A percentile compares a stretch with the other conserved stretches of the same genome.
Evolutionary conservation across 495 filamentous ascomycete genomes (phyloP).

Genomic region (Cercophora scortea): DNA sequence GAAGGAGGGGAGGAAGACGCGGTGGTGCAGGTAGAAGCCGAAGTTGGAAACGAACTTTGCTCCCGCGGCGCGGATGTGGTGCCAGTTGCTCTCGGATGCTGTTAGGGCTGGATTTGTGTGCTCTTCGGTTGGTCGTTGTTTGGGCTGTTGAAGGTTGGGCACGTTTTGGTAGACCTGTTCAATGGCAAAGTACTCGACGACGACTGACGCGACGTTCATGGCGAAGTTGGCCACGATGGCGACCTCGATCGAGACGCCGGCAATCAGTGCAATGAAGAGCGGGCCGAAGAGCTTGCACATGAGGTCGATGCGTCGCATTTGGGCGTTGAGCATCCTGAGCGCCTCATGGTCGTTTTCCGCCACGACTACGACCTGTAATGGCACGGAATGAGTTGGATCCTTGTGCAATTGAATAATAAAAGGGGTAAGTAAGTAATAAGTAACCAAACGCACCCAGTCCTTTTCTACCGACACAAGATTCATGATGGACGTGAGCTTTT

Average conservation of each 20-base stretch:
- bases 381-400: background rate
- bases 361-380: slow-evolving; percentile 19
- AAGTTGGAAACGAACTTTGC: slow-evolving; percentile 9
- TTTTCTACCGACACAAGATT: slow-evolving; percentile 59
- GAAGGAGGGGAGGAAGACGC: slow-evolving; percentile 47
- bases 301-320: slow-evolving; percentile 65
- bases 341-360: slow-evolving; percentile 14
- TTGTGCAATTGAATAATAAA: too few species aligned
- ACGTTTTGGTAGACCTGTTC: slow-evolving; percentile 28
- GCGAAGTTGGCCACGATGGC: slow-evolving; percentile 29
- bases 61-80: background rate
- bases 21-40: slow-evolving; percentile 34
- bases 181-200: slow-evolving; percentile 53
- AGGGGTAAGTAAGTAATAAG: too few species aligned
- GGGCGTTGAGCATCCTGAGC: slow-evolving; percentile 42
- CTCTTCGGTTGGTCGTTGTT: background rate
- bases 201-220: slow-evolving; percentile 34
- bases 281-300: slow-evolving; percentile 64
- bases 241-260: slow-evolving; percentile 19
- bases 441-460: slow-evolving; percentile 47
- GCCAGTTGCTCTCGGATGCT: background rate
- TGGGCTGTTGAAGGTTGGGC: background rate
- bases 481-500: slow-evolving; percentile 44
- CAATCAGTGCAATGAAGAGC: slow-evolving; percentile 44
- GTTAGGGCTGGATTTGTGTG: background rate